Conservation (phyloP, 352 stramenopile genomes). For the Bremia lactucae region DNA sequence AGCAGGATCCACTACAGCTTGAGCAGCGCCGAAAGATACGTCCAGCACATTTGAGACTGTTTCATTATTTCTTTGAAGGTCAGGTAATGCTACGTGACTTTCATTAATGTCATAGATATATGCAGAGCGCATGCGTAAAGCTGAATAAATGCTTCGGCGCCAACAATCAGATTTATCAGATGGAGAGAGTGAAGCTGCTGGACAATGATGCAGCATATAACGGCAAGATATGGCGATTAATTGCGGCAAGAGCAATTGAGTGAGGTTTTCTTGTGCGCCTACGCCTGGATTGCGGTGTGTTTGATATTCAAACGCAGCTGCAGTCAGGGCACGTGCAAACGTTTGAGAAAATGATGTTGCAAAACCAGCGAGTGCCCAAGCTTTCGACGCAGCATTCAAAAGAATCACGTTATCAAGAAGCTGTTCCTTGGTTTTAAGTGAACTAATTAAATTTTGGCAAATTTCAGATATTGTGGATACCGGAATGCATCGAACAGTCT, state of each 20-base stretch:
- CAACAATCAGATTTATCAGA: slow-evolving; percentile 18
- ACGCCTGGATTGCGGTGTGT: slow-evolving; percentile 29
- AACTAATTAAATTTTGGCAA: slow-evolving; percentile 21
- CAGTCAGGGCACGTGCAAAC: slow-evolving; percentile 14
- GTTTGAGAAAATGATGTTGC: slow-evolving; percentile 11
- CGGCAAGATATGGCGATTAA: slow-evolving; percentile 25
- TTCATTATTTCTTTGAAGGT: slow-evolving; percentile 3
- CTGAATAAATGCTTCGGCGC: slow-evolving; percentile 49
- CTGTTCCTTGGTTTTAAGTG: slow-evolving; percentile 39
- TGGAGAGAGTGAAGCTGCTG: slow-evolving; percentile 15
- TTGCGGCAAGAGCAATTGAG: slow-evolving; percentile 32
- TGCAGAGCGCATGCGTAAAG: slow-evolving; percentile 38
- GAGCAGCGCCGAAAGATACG: slow-evolving; percentile 21
- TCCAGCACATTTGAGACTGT: slow-evolving; percentile 22
- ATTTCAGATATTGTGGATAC: slow-evolving; percentile 19
- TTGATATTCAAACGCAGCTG: slow-evolving; percentile 25
- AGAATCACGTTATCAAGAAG: slow-evolving; percentile 34
- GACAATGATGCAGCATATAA: slow-evolving; percentile 30
- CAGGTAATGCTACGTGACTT: background rate
- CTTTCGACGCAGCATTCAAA: slow-evolving; percentile 22
- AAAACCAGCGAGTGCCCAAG: slow-evolving; percentile 14
- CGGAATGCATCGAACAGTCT: slow-evolving; percentile 19
- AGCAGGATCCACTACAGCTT: slow-evolving; percentile 16
- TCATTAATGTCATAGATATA: slow-evolving; percentile 8
- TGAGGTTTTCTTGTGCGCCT: slow-evolving; percentile 28